Conservation (phyloP, 2,329 filamentous ascomycete genomes). For the Beauveria sp. region DNA sequence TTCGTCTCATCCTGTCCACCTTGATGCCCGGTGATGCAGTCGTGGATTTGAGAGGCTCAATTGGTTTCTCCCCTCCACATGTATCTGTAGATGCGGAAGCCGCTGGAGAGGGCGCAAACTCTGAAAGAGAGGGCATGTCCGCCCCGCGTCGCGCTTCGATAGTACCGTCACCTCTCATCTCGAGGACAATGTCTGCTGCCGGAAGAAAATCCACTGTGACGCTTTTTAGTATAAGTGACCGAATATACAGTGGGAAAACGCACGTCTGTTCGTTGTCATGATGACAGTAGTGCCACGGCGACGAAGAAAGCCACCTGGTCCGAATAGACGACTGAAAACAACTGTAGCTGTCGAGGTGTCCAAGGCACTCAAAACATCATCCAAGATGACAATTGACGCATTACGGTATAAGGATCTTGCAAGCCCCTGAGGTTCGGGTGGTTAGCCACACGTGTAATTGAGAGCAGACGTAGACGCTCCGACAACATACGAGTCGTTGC, state of each 20-base stretch:
- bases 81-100: no score
- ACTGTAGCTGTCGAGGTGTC: constrained; percentile 34
- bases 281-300: not conserved
- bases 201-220: not conserved
- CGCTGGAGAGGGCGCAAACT: no score
- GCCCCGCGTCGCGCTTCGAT: not conserved
- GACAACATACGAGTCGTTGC: constrained; percentile 28
- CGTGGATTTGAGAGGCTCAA: not conserved
- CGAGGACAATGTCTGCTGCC: not conserved
- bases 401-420: constrained; percentile 38
- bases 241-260: not conserved
- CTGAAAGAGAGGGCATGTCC: no score
- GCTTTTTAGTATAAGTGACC: no score
- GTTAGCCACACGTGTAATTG: not conserved
- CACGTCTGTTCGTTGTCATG: not conserved
- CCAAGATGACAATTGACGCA: constrained; percentile 32
- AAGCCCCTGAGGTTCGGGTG: constrained; percentile 24
- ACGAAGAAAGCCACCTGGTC: constrained; percentile 31
- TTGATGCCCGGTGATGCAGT: not conserved
- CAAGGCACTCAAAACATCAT: constrained; percentile 38
- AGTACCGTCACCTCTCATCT: not conserved
- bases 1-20: not conserved
- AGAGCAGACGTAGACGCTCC: not conserved
- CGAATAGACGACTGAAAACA: constrained; percentile 35
- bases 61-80: no score